phyloP scores from a whole-genome alignment of 2,329 filamentous ascomycete species.

The Hymenoscyphus scutula region DNA sequence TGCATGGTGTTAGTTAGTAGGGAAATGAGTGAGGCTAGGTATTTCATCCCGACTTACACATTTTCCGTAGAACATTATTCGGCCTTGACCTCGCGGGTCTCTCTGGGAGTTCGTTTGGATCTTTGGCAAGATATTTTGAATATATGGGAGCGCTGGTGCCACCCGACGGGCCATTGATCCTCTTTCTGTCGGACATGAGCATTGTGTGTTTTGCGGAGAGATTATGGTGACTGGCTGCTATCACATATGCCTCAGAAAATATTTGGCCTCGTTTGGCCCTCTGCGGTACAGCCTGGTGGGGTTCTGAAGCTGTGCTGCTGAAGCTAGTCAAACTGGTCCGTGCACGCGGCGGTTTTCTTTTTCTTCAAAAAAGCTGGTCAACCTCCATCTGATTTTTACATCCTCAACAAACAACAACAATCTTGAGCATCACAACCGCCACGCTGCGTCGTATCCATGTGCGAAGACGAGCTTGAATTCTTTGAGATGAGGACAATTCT shows the following conservation, averaged over 20 bases:
- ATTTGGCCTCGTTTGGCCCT: too few species aligned
- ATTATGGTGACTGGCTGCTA: not conserved
- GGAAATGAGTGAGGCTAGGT: not conserved
- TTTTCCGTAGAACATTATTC: slow-evolving; percentile 73
- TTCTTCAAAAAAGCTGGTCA: slow-evolving; percentile 7
- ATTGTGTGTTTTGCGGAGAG: slow-evolving; percentile 43
- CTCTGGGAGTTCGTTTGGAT: slow-evolving; percentile 43
- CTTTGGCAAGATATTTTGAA: slow-evolving; percentile 48
- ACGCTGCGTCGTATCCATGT: not conserved
- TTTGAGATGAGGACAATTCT: not conserved
- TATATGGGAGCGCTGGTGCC: slow-evolving; percentile 74
- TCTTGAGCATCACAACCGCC: not conserved
- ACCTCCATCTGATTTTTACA: not conserved
- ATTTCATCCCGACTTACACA: slow-evolving; percentile 60
- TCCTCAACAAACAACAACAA: not conserved
- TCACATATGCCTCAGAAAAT: not conserved
- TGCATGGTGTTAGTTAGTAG: slow-evolving; percentile 38
- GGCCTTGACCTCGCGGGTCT: slow-evolving; percentile 57
- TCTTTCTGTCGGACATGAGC: slow-evolving; percentile 69
- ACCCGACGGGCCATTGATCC: slow-evolving; percentile 83
- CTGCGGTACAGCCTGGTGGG: not conserved
- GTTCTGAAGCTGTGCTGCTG: too few species aligned
- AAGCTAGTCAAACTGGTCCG: not conserved
- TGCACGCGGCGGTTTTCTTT: not conserved
- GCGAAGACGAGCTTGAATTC: not conserved